Percentiles rank a stretch among this genome's conserved stretches.
phyloP scores from a whole-genome alignment of 495 filamentous ascomycete genomes.

The Penicillium diatomitis region DNA sequence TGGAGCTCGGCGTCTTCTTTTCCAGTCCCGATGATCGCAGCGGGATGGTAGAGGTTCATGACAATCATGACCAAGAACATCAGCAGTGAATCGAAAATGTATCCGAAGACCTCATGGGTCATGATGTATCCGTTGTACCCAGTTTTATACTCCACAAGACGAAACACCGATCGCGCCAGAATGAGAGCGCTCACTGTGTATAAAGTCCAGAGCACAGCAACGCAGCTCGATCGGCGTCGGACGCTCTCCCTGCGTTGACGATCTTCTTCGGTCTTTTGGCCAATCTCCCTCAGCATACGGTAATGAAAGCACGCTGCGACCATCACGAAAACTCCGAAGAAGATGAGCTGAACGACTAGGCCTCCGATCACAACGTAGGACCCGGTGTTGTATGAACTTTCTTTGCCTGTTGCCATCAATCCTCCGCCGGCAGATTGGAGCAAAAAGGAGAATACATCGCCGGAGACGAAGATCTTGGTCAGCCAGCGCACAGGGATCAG shows the following conservation, averaged over 20 bases:
- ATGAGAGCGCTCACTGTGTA: conserved; percentile 48
- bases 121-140: conserved; percentile 44
- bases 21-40: conserved; percentile 18
- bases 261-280: conserved; percentile 9
- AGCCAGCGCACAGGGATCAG: conserved; percentile 20
- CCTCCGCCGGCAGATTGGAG: conserved; percentile 24
- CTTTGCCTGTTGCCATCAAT: conserved; percentile 10
- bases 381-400: conserved; percentile 15
- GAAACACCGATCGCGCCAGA: conserved; percentile 51
- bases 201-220: conserved; percentile 38
- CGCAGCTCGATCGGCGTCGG: conserved; percentile 35
- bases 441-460: conserved; percentile 28
- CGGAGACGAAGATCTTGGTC: conserved; percentile 30
- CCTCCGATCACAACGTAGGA: conserved; percentile 37
- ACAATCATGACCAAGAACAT: conserved; percentile 49
- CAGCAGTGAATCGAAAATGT: conserved; percentile 51
- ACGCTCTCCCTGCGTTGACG: conserved; percentile 1
- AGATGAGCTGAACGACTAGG: conserved; percentile 32
- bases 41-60: conserved; percentile 36
- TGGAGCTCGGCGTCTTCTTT: neutral
- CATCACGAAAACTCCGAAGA: conserved; percentile 40
- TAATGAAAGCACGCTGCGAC: conserved; percentile 27
- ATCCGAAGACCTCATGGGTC: conserved; percentile 49
- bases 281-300: conserved; percentile 19
- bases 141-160: conserved; percentile 52